A percentile compares a stretch with the other conserved stretches of the same genome.
Evolutionary conservation across 139 green algal species (phyloP).

Genomic region (Chlorella sp.): DNA sequence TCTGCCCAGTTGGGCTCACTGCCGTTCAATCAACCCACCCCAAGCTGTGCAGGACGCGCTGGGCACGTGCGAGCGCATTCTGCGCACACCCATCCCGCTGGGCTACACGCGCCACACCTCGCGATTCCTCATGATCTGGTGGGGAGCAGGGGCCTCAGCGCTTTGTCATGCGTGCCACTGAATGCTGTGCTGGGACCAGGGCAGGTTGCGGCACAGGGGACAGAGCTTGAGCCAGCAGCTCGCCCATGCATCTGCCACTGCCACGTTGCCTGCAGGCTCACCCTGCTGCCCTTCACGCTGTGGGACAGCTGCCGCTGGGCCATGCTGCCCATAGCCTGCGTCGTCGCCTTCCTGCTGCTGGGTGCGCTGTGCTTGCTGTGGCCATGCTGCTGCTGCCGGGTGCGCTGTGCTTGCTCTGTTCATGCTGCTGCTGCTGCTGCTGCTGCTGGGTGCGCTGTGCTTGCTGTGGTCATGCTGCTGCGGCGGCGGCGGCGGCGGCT

Average conservation of each 20-base stretch:
- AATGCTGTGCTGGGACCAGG: too few relatives aligned
- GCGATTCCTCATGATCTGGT: constrained; percentile 34
- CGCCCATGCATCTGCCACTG: too few relatives aligned
- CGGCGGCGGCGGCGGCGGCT: too few relatives aligned
- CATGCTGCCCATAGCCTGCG: not conserved
- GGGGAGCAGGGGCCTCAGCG: not conserved
- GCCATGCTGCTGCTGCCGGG: not conserved
- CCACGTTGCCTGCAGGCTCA: not conserved
- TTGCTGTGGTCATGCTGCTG: too few relatives aligned
- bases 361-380: not conserved
- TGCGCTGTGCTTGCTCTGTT: not conserved
- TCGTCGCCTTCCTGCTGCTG: constrained; percentile 8
- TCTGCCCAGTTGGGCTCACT: too few relatives aligned
- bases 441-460: not conserved
- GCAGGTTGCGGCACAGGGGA: too few relatives aligned
- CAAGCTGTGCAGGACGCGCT: not conserved
- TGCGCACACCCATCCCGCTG: constrained; percentile 50
- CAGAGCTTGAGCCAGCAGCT: too few relatives aligned
- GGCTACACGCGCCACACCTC: constrained; percentile 47
- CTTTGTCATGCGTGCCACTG: too few relatives aligned
- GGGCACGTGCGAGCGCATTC: constrained; percentile 21
- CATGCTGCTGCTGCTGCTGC: not conserved
- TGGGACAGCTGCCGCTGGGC: constrained; percentile 30
- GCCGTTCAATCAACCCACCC: too few relatives aligned
- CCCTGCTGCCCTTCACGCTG: constrained; percentile 29